Percentiles rank a stretch among this genome's conserved stretches.
These are phyloP conservation scores for Erysimum cheiranthoides DNA, from an alignment of 345 rosid species.

Conservation along the genomic window DNA sequence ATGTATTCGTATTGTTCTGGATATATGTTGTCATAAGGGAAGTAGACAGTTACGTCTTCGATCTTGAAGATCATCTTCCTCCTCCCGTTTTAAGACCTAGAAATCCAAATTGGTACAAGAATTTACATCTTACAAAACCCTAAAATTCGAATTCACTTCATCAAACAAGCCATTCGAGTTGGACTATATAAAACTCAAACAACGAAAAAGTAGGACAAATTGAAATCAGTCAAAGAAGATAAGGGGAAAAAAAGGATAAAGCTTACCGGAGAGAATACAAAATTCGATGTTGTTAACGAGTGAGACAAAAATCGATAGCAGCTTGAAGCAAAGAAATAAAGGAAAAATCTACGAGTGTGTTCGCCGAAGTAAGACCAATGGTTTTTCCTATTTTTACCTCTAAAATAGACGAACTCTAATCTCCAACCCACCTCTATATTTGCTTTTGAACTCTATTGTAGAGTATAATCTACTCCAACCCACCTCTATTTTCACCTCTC, in stretches of 20 bases:
- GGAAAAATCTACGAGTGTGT: constrained; percentile 1
- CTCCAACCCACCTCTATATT: too few species aligned
- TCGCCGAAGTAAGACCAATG: background rate
- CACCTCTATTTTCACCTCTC: too few species aligned
- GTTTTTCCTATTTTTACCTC: too few species aligned
- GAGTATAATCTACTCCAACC: too few species aligned
- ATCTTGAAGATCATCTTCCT: constrained; percentile 80
- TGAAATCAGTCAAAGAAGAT: background rate
- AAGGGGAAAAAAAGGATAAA: background rate
- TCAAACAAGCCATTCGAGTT: constrained; percentile 26
- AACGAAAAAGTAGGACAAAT: background rate
- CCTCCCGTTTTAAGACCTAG: constrained; percentile 23
- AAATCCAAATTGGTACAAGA: background rate
- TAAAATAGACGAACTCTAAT: too few species aligned
- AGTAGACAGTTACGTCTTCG: constrained; percentile 86
- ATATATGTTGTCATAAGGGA: constrained; percentile 93
- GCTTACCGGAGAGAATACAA: constrained; percentile 9
- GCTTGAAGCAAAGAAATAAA: background rate
- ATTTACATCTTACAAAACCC: constrained; percentile 15
- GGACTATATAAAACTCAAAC: background rate
- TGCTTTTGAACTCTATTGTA: too few species aligned
- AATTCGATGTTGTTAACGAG: background rate
- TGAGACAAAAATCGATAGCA: background rate
- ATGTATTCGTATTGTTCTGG: constrained; percentile 94
- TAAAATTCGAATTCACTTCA: constrained; percentile 23